Conservation (phyloP, 179 eudicot genomes). For the Beta lomatogona region DNA sequence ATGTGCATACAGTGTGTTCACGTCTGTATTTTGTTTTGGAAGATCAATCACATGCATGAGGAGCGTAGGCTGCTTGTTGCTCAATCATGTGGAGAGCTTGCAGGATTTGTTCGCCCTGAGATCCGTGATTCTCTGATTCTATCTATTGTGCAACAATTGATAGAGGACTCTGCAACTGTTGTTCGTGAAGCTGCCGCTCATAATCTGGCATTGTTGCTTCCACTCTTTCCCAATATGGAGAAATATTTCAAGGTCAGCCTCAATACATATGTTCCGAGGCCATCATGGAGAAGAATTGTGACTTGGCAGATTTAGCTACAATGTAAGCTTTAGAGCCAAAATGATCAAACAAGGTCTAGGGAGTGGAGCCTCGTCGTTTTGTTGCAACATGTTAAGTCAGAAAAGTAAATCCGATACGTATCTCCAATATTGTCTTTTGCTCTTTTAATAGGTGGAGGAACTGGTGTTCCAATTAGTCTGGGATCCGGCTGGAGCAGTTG, state of each 20-base stretch:
- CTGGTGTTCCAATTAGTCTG: conserved; percentile 95
- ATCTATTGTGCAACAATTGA: conserved; percentile 95
- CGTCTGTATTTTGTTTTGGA: conserved; percentile 32
- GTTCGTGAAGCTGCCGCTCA: conserved; percentile 99
- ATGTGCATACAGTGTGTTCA: conserved; percentile 6
- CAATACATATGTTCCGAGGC: conserved; percentile 99
- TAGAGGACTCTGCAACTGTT: conserved; percentile 96
- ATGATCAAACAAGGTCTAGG: conserved; percentile 77
- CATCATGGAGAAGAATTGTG: conserved; percentile 98
- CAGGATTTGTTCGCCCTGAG: conserved; percentile 94
- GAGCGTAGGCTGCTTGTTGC: conserved; percentile 99
- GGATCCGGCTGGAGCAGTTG: conserved; percentile 95
- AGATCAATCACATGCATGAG: conserved; percentile 98
- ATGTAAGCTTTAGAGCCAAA: conserved; percentile 87
- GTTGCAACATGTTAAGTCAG: conserved; percentile 54
- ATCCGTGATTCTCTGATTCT: conserved; percentile 97
- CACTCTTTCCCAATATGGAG: conserved; percentile 91
- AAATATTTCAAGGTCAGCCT: conserved; percentile 99
- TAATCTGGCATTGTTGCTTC: conserved; percentile 97
- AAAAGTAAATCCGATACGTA: conserved; percentile 21
- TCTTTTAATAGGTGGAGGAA: conserved; percentile 88
- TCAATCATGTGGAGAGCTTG: conserved; percentile 99
- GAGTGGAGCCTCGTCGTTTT: conserved; percentile 67
- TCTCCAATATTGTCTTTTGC: conserved; percentile 49
- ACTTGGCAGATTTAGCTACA: conserved; percentile 95